phyloP scores from a whole-genome alignment of 2,329 filamentous ascomycete genomes.

The Pseudogymnoascus sp. region DNA sequence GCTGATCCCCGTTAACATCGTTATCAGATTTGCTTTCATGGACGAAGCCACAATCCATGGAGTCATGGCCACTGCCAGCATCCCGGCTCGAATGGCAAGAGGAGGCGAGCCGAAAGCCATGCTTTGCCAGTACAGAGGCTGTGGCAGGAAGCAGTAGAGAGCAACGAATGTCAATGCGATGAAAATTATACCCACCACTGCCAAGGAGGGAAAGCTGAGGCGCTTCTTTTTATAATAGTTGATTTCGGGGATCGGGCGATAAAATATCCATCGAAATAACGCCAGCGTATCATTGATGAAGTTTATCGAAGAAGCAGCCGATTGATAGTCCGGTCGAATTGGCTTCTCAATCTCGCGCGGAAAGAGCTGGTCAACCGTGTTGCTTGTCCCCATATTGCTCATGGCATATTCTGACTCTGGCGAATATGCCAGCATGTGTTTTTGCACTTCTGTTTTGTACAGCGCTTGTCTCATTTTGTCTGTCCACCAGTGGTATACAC shows the following conservation, averaged over 20 bases:
- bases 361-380: slow-evolving; percentile 60
- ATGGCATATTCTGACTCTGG: slow-evolving; percentile 54
- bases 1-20: slow-evolving; percentile 78
- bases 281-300: slow-evolving; percentile 72
- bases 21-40: slow-evolving; percentile 84
- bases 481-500: slow-evolving; percentile 83
- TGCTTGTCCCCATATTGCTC: slow-evolving; percentile 46
- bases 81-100: slow-evolving; percentile 76
- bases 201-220: slow-evolving; percentile 73
- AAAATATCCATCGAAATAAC: slow-evolving; percentile 82
- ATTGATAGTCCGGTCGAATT: slow-evolving; percentile 50
- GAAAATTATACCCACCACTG: slow-evolving; percentile 59
- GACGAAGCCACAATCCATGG: slow-evolving; percentile 88
- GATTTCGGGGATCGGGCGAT: slow-evolving; percentile 72
- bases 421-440: slow-evolving; percentile 52
- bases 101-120: slow-evolving; percentile 84
- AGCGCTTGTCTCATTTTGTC: slow-evolving; percentile 87
- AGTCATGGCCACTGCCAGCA: slow-evolving; percentile 85
- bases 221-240: slow-evolving; percentile 53
- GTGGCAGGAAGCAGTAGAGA: slow-evolving; percentile 77
- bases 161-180: slow-evolving; percentile 64
- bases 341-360: slow-evolving; percentile 54
- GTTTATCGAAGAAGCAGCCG: slow-evolving; percentile 67
- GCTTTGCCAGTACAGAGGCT: slow-evolving; percentile 82
- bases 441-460: slow-evolving; percentile 72